Base-by-base conservation (phyloP, 148 eudicot genomes). In the Talinum fruticosum region DNA sequence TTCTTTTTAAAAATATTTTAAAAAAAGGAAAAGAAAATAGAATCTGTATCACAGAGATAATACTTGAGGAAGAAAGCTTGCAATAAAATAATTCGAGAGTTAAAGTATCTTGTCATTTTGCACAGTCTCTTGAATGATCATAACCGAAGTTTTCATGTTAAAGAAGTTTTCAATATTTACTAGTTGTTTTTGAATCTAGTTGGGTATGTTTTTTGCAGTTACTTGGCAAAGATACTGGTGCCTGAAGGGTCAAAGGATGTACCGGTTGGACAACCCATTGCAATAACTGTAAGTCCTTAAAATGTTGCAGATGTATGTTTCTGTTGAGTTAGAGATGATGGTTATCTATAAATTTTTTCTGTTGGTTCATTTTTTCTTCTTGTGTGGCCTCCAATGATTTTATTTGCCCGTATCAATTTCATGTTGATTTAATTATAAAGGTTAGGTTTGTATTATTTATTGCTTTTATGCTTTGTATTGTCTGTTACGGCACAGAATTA, bases 241-340 rank as follows among this genome's bases (percentile, higher is more conserved):
- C 87, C 97, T 83, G 98, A 94, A 80, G 98, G 97, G 80, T 84
- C 98, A 57, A 94, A 94, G 78, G 96, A 94, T 85, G 87, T 94
- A 72, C 92, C 92, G n/a, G 98, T 94, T 76, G 98, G 98, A 83
- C 89, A 90, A 81, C 87, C 98, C 75, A 94, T 94, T 85, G 93
- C 93, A 77, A 79, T 94, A 80, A 94, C 93, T 85, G 98, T 94
- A 85, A 69, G 75, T 79, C 79, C 49, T 51, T 34, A 26, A 72
- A 28, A 66, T 64, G 72, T 32, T 35, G 16, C 21, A 12, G 18
- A 14, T 73, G 21, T 54, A 29, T 70, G 34, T 59, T 14, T 71
- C 18, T 70, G 5, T 59, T 24, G 72, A 53, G n/a, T 8, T 51
- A 38, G 26, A 26, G 18, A 6, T 45, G 71, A 33, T 75, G 59